Evolutionary conservation across 805 yeast genomes (phyloP), one percentile per base, ranked within the genome.

Genomic region (Debaryomyces prosopidis): DNA sequence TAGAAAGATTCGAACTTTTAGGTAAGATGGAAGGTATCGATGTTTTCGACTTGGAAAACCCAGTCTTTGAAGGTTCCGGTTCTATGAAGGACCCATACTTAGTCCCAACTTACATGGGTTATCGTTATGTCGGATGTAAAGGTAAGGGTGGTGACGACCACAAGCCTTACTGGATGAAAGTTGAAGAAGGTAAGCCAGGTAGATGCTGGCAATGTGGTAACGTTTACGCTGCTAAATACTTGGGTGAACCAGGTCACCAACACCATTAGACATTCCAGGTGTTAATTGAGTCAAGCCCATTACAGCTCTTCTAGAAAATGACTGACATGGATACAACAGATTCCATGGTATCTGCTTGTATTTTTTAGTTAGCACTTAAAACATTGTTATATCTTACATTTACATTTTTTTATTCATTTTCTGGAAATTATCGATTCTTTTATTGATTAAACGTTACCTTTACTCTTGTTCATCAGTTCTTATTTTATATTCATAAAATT

Each of bases 141-240:
- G 99, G 99, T 65, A 81, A 88, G 57, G 57, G 54, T 32, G 97
- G 96, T 63, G 96, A 88, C 53, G 85, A 94, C 55, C 98, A 91
- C 74, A 84, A 81, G 60, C 81, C 89, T 55, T 82, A 84, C 85
- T 92, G 97, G 97, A 81, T 91, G 76, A 84, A 83, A 72, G 95
- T 95, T 60, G 86, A 90, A 56, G 81, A 77, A 54, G 87, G 81
- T 40, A 77, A 88, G 71, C 86, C 86, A 50, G 87, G 87, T 57
- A 89, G 99, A 84, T 94, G 97, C 77, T 89, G 97, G 96, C 97
- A 94, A 73, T 92, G 98, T 72, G 99, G 99, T 72, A 85, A 91
- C 58, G 96, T 90, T 57, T 92, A 87, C 80, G 83, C 87, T 63
- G 74, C 91, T 60, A 87, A 90, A 74, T 85, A 84, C 75, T 79